Conservation (phyloP, 1,139 yeast species). For the Blastobotrys indianensis region DNA sequence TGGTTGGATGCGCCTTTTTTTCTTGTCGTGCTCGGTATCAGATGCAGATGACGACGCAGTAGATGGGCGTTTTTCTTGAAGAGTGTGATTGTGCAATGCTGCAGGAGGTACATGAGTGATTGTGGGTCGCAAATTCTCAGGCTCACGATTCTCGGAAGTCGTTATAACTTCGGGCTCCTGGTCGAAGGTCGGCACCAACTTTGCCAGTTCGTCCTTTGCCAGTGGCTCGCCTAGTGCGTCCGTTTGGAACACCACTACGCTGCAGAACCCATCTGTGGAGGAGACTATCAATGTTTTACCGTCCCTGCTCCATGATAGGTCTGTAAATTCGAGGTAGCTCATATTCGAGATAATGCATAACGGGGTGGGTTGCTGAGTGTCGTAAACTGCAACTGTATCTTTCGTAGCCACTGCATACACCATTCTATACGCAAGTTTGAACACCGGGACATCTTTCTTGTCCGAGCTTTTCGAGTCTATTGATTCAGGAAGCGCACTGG, state of each 20-base stretch:
- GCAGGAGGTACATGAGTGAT: slow-evolving; percentile 22
- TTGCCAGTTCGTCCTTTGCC: background rate
- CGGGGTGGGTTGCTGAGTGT: slow-evolving; percentile 64
- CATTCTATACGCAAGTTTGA: slow-evolving; percentile 66
- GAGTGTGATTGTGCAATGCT: slow-evolving; percentile 5
- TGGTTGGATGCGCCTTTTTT: slow-evolving; percentile 8
- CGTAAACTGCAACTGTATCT: slow-evolving; percentile 77
- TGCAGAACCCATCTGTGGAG: slow-evolving; percentile 94
- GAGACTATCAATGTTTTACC: slow-evolving; percentile 69
- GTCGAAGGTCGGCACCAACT: background rate
- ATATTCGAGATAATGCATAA: slow-evolving; percentile 69
- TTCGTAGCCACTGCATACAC: slow-evolving; percentile 91
- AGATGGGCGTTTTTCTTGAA: background rate
- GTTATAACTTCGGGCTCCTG: background rate
- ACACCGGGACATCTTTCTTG: slow-evolving; percentile 30
- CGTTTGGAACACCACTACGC: slow-evolving; percentile 50
- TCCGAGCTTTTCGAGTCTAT: background rate
- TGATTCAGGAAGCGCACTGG: slow-evolving; percentile 10
- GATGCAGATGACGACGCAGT: background rate
- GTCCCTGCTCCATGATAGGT: slow-evolving; percentile 74
- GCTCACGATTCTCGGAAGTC: slow-evolving; percentile 3
- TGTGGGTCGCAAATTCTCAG: slow-evolving; percentile 17
- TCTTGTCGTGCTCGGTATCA: background rate
- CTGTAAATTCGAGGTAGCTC: slow-evolving; percentile 87
- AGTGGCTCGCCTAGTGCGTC: slow-evolving; percentile 48